Conservation (phyloP, 371 early-diverging fungal species). For the Actinomucor elegans region DNA sequence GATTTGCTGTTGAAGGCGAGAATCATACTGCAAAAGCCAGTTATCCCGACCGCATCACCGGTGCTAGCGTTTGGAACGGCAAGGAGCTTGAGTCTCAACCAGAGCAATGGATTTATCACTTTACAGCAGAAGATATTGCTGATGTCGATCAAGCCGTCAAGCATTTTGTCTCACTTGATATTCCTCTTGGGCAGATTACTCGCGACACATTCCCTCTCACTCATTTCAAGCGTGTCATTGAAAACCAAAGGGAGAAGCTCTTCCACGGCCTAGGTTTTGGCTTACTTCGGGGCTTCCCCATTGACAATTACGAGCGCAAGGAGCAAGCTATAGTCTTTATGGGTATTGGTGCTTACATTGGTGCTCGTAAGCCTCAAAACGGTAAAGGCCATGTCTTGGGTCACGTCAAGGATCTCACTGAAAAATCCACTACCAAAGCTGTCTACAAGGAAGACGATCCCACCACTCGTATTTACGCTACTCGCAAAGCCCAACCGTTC, state of each 20-base stretch:
- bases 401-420: conserved; percentile 43
- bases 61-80: conserved; percentile 44
- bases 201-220: conserved; percentile 33
- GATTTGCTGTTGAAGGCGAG: conserved; percentile 5
- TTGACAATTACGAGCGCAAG: conserved; percentile 32
- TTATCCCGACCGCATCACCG: conserved; percentile 39
- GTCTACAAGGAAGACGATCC: conserved; percentile 40
- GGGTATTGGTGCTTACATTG: conserved; percentile 48
- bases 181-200: conserved; percentile 32
- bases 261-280: conserved; percentile 41
- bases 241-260: conserved; percentile 22
- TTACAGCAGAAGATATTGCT: conserved; percentile 35
- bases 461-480: conserved; percentile 49
- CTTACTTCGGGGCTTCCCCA: conserved; percentile 41
- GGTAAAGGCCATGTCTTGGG: conserved; percentile 46
- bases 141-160: conserved; percentile 37
- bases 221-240: conserved; percentile 24
- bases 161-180: conserved; percentile 27
- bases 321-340: conserved; percentile 43
- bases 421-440: conserved; percentile 39
- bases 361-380: conserved; percentile 41
- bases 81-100: conserved; percentile 37
- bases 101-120: conserved; percentile 40
- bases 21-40: conserved; percentile 14
- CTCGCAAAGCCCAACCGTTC: conserved; percentile 49